phyloP scores from a whole-genome alignment of 768 basidiomycete genomes.

The Melanogaster broomeanus region DNA sequence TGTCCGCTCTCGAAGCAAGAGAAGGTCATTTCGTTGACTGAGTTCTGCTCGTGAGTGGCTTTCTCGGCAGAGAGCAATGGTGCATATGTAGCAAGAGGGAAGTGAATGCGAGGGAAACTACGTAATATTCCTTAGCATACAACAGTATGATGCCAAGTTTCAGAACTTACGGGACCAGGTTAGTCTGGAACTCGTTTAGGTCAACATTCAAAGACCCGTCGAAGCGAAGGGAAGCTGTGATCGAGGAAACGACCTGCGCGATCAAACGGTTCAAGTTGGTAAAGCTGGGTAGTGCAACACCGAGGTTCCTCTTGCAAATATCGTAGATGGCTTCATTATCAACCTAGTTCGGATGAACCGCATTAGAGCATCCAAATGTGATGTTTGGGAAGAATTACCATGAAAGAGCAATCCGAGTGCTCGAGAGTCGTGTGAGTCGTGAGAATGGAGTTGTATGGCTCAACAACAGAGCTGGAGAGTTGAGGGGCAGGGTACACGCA shows the following conservation, averaged over 20 bases:
- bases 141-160: neutral
- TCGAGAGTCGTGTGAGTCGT: constrained; percentile 99
- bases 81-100: constrained; percentile 95
- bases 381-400: constrained; percentile 51
- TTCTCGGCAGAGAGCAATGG: constrained; percentile 96
- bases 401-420: constrained; percentile 99
- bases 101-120: constrained; percentile 97
- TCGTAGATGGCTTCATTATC: constrained; percentile 99
- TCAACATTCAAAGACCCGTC: constrained; percentile 98
- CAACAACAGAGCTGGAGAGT: constrained; percentile 94
- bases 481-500: constrained; percentile 96
- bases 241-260: constrained; percentile 97
- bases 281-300: constrained; percentile 84
- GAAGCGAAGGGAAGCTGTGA: constrained; percentile 96
- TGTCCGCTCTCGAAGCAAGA: constrained; percentile 96
- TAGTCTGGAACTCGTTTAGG: constrained; percentile 98
- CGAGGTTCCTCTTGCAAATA: constrained; percentile 96
- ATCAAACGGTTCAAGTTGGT: constrained; percentile 94
- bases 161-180: constrained; percentile 85
- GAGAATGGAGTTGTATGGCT: constrained; percentile 97
- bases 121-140: constrained; percentile 4
- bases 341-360: constrained; percentile 50
- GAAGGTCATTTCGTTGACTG: constrained; percentile 97
- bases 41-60: constrained; percentile 95
- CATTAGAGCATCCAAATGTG: constrained; percentile 4